These are phyloP conservation scores for Chlamydomonas reinhardtii DNA, from an alignment of 163 green algal genomes.

Conservation along the genomic window DNA sequence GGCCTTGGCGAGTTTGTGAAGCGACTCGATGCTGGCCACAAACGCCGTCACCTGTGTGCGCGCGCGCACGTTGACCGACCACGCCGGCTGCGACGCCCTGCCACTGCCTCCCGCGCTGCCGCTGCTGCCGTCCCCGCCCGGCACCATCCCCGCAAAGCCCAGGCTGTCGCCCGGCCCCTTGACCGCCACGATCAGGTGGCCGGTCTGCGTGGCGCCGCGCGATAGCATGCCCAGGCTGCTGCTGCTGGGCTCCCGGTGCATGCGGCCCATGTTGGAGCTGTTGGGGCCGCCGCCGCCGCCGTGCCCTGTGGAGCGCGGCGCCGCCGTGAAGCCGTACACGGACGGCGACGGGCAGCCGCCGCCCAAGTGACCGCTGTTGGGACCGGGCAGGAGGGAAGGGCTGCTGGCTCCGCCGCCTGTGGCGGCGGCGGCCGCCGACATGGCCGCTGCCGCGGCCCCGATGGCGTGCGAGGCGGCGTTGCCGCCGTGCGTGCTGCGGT, in stretches of 20 bases:
- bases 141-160: slow-evolving; percentile 46
- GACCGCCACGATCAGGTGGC: slow-evolving; percentile 48
- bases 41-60: slow-evolving; percentile 56
- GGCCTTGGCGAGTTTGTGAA: slow-evolving; percentile 18
- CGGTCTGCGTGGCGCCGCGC: slow-evolving; percentile 7
- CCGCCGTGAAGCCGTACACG: too few relatives aligned
- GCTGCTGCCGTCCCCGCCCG: background rate
- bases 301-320: background rate
- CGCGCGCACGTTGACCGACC: slow-evolving; percentile 52
- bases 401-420: background rate
- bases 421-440: background rate
- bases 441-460: background rate
- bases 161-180: slow-evolving; percentile 69
- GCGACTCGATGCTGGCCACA: slow-evolving; percentile 45
- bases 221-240: slow-evolving; percentile 10
- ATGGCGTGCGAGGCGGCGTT: background rate
- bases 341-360: too few relatives aligned
- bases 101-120: background rate
- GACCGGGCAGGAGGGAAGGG: too few relatives aligned
- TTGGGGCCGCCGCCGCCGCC: background rate
- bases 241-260: background rate
- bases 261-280: too few relatives aligned
- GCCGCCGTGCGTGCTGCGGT: slow-evolving; percentile 21
- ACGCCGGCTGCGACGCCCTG: slow-evolving; percentile 15
- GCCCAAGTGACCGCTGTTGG: too few relatives aligned